These are phyloP conservation scores for Infundibulicybe gibba DNA, from an alignment of 768 basidiomycete genomes.

Conservation along the genomic window DNA sequence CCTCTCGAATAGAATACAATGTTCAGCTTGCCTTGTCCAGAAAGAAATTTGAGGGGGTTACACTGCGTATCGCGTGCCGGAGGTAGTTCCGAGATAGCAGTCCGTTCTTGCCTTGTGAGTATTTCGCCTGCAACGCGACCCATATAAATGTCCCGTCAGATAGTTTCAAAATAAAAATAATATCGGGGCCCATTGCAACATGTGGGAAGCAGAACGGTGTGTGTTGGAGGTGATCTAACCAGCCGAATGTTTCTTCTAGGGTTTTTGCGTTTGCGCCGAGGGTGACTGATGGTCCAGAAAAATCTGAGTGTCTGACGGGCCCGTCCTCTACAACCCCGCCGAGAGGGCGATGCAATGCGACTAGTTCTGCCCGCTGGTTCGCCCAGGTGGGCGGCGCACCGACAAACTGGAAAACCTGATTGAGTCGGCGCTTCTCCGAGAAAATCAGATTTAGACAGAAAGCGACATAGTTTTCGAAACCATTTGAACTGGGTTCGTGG, in stretches of 20 bases:
- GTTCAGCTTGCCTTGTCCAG: slow-evolving; percentile 28
- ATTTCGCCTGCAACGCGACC: slow-evolving; percentile 42
- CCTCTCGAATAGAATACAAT: neutral
- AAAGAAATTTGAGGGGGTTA: slow-evolving; percentile 39
- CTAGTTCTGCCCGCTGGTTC: slow-evolving; percentile 29
- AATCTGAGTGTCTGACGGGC: slow-evolving; percentile 19
- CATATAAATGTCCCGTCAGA: slow-evolving; percentile 30
- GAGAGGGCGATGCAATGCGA: slow-evolving; percentile 24
- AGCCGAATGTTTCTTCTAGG: slow-evolving; percentile 25
- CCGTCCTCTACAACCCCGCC: slow-evolving; percentile 22
- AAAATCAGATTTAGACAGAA: slow-evolving; percentile 38
- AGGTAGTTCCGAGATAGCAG: slow-evolving; percentile 23
- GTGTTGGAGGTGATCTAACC: slow-evolving; percentile 27
- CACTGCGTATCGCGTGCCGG: slow-evolving; percentile 34
- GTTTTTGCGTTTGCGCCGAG: slow-evolving; percentile 35
- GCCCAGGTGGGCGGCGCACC: slow-evolving; percentile 32
- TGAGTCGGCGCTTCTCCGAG: slow-evolving; percentile 20
- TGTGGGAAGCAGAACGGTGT: slow-evolving; percentile 39
- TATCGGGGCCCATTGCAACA: slow-evolving; percentile 36
- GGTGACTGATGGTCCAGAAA: slow-evolving; percentile 30
- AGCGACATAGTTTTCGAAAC: slow-evolving; percentile 42
- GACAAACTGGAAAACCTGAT: slow-evolving; percentile 33
- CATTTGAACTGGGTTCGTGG: slow-evolving; percentile 31
- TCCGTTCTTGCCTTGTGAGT: slow-evolving; percentile 27
- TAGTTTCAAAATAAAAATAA: slow-evolving; percentile 35